Conservation (phyloP, 768 basidiomycete species). For the Neoboletus subvelutipes region DNA sequence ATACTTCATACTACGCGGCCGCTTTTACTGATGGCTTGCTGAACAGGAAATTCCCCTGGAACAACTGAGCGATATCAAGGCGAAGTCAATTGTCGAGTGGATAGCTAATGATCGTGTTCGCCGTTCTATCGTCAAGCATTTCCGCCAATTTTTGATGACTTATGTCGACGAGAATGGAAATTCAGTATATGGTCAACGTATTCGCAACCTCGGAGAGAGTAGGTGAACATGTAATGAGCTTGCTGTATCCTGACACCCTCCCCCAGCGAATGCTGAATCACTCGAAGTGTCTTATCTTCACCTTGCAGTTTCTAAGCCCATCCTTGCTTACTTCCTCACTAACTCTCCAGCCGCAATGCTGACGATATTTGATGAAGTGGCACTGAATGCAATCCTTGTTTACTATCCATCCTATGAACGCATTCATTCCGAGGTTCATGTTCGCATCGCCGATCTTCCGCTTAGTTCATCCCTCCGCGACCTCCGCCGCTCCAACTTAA, state of each 20-base stretch:
- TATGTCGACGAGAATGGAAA: constrained; percentile 90
- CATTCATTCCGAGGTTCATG: constrained; percentile 97
- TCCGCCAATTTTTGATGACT: constrained; percentile 93
- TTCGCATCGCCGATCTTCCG: constrained; percentile 93
- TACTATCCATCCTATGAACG: constrained; percentile 96
- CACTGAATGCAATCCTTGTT: constrained; percentile 88
- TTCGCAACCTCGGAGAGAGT: constrained; percentile 95
- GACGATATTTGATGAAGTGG: constrained; percentile 92
- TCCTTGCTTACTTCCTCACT: constrained; percentile 95
- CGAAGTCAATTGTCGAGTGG: constrained; percentile 97
- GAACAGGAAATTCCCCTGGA: constrained; percentile 88
- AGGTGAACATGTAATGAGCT: constrained; percentile 26
- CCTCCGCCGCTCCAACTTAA: constrained; percentile 86
- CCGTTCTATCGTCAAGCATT: constrained; percentile 87
- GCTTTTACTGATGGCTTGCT: constrained; percentile 15
- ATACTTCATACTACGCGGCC: neutral
- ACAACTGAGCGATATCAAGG: constrained; percentile 96
- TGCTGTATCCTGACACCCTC: constrained; percentile 12
- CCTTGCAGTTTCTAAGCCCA: constrained; percentile 86
- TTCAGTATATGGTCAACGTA: constrained; percentile 93
- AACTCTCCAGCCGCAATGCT: constrained; percentile 94
- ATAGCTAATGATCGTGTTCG: constrained; percentile 91
- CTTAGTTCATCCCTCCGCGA: constrained; percentile 89
- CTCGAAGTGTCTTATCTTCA: constrained; percentile 98
- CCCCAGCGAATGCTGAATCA: constrained; percentile 89